These are phyloP conservation scores for Macrophomina tecta DNA, from an alignment of 2,329 filamentous ascomycete genomes.

Conservation along the genomic window DNA sequence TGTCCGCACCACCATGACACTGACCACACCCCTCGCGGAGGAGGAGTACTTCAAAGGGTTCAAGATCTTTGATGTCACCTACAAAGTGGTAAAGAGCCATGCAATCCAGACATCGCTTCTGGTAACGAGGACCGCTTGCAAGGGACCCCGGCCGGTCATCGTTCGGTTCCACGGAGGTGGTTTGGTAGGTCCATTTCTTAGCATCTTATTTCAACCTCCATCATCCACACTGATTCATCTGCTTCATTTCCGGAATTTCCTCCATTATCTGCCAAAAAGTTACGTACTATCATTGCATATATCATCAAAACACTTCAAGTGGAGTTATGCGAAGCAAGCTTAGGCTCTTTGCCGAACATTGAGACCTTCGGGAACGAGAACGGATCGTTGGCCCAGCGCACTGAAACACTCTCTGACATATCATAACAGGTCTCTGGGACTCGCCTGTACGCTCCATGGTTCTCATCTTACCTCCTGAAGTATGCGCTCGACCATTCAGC, in stretches of 20 bases:
- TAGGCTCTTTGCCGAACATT: too few species aligned
- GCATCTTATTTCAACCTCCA: conserved; percentile 6
- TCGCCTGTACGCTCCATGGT: conserved; percentile 39
- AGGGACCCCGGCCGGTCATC: conserved; percentile 42
- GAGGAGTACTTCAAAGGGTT: conserved; percentile 43
- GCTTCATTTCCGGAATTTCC: too few species aligned
- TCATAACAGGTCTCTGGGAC: conserved; percentile 35
- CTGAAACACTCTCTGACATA: conserved; percentile 1
- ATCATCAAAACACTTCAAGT: too few species aligned
- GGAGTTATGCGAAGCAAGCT: too few species aligned
- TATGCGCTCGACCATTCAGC: conserved; percentile 48
- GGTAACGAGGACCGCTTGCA: conserved; percentile 44
- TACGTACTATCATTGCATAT: too few species aligned
- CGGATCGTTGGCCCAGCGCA: not conserved
- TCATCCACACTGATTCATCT: conserved; percentile 2
- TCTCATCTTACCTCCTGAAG: conserved; percentile 44
- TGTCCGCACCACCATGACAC: not conserved
- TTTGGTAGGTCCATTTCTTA: conserved; percentile 39
- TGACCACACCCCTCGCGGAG: not conserved
- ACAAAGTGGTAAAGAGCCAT: conserved; percentile 50
- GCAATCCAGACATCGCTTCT: conserved; percentile 47
- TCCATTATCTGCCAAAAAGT: too few species aligned
- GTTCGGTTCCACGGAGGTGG: conserved; percentile 55
- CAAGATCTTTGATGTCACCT: conserved; percentile 46
- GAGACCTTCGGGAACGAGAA: too few species aligned